Percentiles rank a stretch among this genome's conserved stretches.
These are phyloP conservation scores for Pichia sp. DNA, from an alignment of 1,139 yeast species.

Conservation along the genomic window DNA sequence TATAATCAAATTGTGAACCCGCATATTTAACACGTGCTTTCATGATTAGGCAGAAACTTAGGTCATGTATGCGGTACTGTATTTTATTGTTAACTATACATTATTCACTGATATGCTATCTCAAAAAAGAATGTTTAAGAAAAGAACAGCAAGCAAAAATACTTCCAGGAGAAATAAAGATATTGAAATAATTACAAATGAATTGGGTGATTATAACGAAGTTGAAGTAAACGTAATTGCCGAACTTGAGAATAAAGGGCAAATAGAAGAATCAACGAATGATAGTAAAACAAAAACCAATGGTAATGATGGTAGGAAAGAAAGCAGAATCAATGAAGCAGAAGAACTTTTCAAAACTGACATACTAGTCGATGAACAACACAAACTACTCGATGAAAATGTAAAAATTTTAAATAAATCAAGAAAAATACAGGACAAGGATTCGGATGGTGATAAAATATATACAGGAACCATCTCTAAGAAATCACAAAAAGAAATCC, in stretches of 20 bases:
- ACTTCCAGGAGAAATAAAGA: neutral
- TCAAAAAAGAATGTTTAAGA: slow-evolving; percentile 8
- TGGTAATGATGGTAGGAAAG: neutral
- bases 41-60: neutral
- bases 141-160: slow-evolving; percentile 4
- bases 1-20: neutral
- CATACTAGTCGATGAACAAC: slow-evolving; percentile 30
- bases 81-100: too few species aligned
- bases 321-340: neutral
- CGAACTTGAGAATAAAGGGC: neutral
- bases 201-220: neutral
- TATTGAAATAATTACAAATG: neutral
- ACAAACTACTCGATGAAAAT: slow-evolving; percentile 18
- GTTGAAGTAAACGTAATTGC: neutral
- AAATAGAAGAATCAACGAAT: neutral
- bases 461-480: slow-evolving; percentile 31
- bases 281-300: neutral
- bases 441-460: slow-evolving; percentile 26
- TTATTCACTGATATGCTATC: too few species aligned
- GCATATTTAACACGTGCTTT: neutral
- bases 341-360: slow-evolving; percentile 18
- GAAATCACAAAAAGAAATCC: slow-evolving; percentile 19
- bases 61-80: too few species aligned
- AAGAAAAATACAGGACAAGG: slow-evolving; percentile 13
- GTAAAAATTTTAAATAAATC: neutral